Conservation (phyloP, 2,329 filamentous ascomycete species). For the Aplosporella prunicola region DNA sequence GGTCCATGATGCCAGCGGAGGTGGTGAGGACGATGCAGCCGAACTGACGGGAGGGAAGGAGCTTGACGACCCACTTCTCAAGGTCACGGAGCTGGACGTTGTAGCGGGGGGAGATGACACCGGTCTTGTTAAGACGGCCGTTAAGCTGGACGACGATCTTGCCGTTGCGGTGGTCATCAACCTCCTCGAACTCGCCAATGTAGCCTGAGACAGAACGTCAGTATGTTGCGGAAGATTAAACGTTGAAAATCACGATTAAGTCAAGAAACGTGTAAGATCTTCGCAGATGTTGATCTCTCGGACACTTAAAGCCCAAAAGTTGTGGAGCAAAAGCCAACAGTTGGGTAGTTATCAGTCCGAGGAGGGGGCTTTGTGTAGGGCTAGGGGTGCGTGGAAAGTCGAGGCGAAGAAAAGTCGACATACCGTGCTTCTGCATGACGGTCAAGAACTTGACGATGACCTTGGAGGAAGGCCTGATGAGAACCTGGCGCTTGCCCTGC, state of each 20-base stretch:
- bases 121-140: slow-evolving; percentile 98
- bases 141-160: slow-evolving; percentile 99
- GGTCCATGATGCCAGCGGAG: slow-evolving; percentile 99
- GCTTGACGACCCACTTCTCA: slow-evolving; percentile 99
- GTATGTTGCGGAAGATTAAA: slow-evolving; percentile 94
- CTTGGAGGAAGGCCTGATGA: slow-evolving; percentile 98
- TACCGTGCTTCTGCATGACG: slow-evolving; percentile 99
- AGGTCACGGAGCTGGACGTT: slow-evolving; percentile 96
- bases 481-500: slow-evolving; percentile 96
- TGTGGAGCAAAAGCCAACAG: slow-evolving; percentile 70
- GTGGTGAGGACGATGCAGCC: slow-evolving; percentile 98
- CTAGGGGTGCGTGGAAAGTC: slow-evolving; percentile 12
- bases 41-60: slow-evolving; percentile 98
- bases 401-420: slow-evolving; percentile 34
- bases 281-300: slow-evolving; percentile 80
- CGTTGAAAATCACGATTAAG: slow-evolving; percentile 67
- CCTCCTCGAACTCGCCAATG: slow-evolving; percentile 99
- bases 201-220: slow-evolving; percentile 62
- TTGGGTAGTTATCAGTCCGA: slow-evolving; percentile 99
- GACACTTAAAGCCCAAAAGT: slow-evolving; percentile 99
- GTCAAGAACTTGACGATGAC: slow-evolving; percentile 99
- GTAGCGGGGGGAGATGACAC: slow-evolving; percentile 98
- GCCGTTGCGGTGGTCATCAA: slow-evolving; percentile 98
- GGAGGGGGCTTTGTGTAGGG: no score
- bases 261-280: slow-evolving; percentile 97